These are phyloP conservation scores for Salix viminalis DNA, from an alignment of 345 rosid species.

Conservation along the genomic window DNA sequence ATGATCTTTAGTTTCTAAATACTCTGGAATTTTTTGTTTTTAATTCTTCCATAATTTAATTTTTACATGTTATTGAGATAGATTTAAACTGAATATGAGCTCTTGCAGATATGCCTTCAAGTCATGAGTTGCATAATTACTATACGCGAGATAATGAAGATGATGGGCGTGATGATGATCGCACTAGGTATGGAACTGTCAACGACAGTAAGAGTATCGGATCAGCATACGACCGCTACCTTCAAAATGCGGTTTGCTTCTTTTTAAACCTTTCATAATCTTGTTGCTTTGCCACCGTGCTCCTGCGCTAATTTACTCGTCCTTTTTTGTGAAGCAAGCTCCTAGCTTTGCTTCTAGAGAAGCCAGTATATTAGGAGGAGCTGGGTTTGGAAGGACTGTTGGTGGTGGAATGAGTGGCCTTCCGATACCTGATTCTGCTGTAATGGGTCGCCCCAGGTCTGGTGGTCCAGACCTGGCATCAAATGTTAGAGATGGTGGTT, in stretches of 20 bases:
- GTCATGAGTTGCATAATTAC: constrained; percentile 48
- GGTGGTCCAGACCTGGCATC: constrained; percentile 40
- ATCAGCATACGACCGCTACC: constrained; percentile 77
- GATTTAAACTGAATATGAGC: constrained; percentile 27
- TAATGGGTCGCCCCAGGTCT: constrained; percentile 40
- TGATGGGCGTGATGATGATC: constrained; percentile 51
- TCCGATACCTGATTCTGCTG: constrained; percentile 42
- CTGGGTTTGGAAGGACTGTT: constrained; percentile 38
- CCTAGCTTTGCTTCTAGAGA: constrained; percentile 56
- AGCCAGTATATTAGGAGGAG: constrained; percentile 39
- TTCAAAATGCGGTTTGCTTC: constrained; percentile 49
- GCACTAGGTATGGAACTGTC: constrained; percentile 35
- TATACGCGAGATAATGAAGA: constrained; percentile 6
- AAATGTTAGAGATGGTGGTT: constrained; percentile 46
- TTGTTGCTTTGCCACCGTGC: neutral
- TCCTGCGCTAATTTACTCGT: constrained; percentile 19
- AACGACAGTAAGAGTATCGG: constrained; percentile 71
- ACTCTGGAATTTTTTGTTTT: neutral
- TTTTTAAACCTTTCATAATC: neutral
- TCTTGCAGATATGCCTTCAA: constrained; percentile 41
- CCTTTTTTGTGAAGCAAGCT: constrained; percentile 51
- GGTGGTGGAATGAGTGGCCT: constrained; percentile 35
- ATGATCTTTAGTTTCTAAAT: neutral
- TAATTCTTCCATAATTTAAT: neutral
- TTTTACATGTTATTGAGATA: neutral